phyloP scores from a whole-genome alignment of 2,329 filamentous ascomycete genomes.

The Cladorrhinum sp. region DNA sequence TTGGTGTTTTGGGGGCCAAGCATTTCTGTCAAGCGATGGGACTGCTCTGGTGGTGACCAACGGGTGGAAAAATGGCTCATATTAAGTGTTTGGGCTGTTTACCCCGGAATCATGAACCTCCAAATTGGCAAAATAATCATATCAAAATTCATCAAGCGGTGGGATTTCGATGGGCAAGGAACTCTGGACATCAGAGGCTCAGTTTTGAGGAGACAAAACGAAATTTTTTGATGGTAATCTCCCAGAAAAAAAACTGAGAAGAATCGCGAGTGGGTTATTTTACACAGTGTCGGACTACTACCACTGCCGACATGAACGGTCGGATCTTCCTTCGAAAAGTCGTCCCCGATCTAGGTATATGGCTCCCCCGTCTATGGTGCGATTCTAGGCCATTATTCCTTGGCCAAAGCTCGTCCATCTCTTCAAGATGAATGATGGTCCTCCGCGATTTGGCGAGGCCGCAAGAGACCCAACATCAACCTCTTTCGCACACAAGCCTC shows the following conservation, averaged over 20 bases:
- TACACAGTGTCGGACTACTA: constrained; percentile 27
- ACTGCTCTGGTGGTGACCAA: neutral
- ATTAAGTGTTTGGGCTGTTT: neutral
- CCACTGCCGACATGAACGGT: constrained; percentile 27
- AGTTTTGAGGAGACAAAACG: constrained; percentile 20
- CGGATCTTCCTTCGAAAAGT: constrained; percentile 23
- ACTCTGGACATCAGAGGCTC: neutral
- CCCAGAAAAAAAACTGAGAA: constrained; percentile 19
- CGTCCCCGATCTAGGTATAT: constrained; percentile 32
- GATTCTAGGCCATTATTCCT: constrained; percentile 31
- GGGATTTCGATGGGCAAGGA: neutral
- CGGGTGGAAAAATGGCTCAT: neutral
- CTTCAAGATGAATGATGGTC: constrained; percentile 9
- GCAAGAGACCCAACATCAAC: constrained; percentile 21
- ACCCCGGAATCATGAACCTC: neutral
- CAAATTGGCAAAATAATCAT: neutral
- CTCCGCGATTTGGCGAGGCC: constrained; percentile 17
- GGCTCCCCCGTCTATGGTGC: constrained; percentile 28
- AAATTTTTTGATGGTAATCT: constrained; percentile 28
- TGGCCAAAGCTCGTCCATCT: constrained; percentile 25
- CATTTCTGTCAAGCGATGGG: neutral
- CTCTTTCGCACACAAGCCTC: constrained; percentile 25
- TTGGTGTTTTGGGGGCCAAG: neutral
- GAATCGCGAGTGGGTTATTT: constrained; percentile 28
- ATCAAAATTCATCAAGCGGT: constrained; percentile 4